Base-by-base conservation (phyloP, 139 green algal genomes). In the Closterium sp. region DNA sequence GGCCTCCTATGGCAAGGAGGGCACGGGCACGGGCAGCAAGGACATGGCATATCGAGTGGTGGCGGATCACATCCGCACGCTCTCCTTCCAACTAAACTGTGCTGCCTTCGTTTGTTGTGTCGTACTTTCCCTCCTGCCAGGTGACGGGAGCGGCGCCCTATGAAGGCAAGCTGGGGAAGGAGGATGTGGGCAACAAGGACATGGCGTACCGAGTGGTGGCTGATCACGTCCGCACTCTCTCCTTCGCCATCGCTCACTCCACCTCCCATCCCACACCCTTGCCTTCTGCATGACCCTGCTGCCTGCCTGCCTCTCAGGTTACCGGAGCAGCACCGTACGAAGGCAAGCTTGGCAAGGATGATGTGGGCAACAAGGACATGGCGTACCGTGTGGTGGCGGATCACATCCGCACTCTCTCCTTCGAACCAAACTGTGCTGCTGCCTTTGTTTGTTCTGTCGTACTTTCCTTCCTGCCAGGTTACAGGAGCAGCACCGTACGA, bases 21-120 rank as follows among this genome's bases (percentile, higher is more conserved):
- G n/a, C n/a, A n/a, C n/a, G 85, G 95, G 96, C 70, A 91, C 85
- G 19, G 95, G 88, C 85, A 96, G 95, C 86, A 95, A 94, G 62
- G 98, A 99, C 97, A 99, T 99, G 98, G 98, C 98, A 11, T 99
- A 99, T 95, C 96, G 98, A 31, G 98, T 99, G 70, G 97, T 99
- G 70, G 98, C 98, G 0, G 98, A 99, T 95, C 98, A 99, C 96
- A 99, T 99, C 94, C 97, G 98, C 87, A 99, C 98, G 2, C 96
- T 99, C 9, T 98, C 93, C 91, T 99, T 99, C 94, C 32, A 38
- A 38, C 32, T 3, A 38, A 38, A 7, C 5, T 13, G 3, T 70
- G 10, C 45, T 70, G 9, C 45, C 45, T 70, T 70, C 5, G 10
- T 22, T 70, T 13, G 45, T 4, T 4, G 3, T 38, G 32, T 38